phyloP scores from a whole-genome alignment of 768 basidiomycete species.

The Boletellus emodensis region DNA sequence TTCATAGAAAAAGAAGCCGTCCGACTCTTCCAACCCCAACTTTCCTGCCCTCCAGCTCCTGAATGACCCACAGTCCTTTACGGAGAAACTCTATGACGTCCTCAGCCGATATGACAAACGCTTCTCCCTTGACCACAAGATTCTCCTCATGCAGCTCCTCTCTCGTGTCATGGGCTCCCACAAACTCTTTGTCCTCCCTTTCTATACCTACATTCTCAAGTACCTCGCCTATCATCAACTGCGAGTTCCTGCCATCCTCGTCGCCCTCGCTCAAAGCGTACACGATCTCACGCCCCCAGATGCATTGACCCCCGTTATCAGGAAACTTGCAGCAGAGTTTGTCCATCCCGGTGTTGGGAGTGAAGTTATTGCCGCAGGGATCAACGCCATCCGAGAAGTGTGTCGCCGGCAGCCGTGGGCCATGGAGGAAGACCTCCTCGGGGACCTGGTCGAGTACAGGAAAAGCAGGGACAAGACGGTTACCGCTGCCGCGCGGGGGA shows the following conservation, averaged over 20 bases:
- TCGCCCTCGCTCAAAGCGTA: constrained; percentile 88
- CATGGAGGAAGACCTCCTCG: constrained; percentile 92
- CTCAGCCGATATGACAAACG: constrained; percentile 86
- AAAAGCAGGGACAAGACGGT: constrained; percentile 96
- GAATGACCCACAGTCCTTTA: constrained; percentile 93
- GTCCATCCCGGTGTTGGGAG: constrained; percentile 95
- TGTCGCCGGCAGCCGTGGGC: constrained; percentile 93
- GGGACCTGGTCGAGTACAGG: constrained; percentile 90
- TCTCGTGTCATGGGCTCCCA: constrained; percentile 91
- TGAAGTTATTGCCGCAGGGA: constrained; percentile 94
- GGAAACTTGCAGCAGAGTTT: constrained; percentile 92
- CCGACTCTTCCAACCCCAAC: constrained; percentile 46
- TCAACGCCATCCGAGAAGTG: constrained; percentile 94
- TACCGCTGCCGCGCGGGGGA: constrained; percentile 79
- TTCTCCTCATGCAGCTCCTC: constrained; percentile 94
- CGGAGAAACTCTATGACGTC: constrained; percentile 86
- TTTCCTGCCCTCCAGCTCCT: constrained; percentile 92
- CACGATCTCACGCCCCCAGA: constrained; percentile 96
- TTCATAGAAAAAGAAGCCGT: constrained; percentile 34
- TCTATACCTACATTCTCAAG: constrained; percentile 94
- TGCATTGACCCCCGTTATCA: constrained; percentile 80
- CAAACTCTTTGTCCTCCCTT: constrained; percentile 88
- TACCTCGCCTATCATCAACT: constrained; percentile 92
- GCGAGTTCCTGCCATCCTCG: constrained; percentile 88
- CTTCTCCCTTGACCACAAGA: constrained; percentile 96